Conservation (phyloP, 2,329 filamentous ascomycete species). For the Tympanopsis confertula region DNA sequence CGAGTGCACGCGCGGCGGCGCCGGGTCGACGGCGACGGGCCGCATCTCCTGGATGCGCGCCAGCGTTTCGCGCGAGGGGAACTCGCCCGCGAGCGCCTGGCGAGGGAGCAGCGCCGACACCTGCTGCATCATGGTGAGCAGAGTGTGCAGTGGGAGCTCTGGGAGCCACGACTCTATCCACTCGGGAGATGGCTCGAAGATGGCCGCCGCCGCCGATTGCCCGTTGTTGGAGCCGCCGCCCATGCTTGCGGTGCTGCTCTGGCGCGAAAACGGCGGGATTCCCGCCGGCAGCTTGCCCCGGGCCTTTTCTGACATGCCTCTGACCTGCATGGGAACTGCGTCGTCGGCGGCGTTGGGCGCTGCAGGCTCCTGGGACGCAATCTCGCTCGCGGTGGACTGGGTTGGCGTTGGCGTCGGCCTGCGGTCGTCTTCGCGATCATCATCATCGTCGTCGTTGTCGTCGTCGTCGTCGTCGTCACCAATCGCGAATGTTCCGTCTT, state of each 20-base stretch:
- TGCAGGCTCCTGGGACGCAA: conserved; percentile 55
- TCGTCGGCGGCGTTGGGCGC: conserved; percentile 60
- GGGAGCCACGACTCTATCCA: conserved; percentile 94
- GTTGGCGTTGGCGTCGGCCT: conserved; percentile 34
- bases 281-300: conserved; percentile 89
- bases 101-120: conserved; percentile 44
- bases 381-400: conserved; percentile 52
- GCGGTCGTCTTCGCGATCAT: conserved; percentile 23
- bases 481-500: conserved; percentile 75
- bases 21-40: conserved; percentile 63
- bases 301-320: conserved; percentile 94
- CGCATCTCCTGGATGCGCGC: conserved; percentile 46
- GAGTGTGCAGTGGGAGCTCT: conserved; percentile 77
- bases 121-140: conserved; percentile 65
- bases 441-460: conserved; percentile 39
- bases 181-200: conserved; percentile 66
- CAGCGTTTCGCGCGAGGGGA: conserved; percentile 32
- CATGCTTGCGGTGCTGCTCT: conserved; percentile 79
- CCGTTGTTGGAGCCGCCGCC: conserved; percentile 49
- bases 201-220: conserved; percentile 12
- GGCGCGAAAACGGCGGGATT: conserved; percentile 70
- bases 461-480: conserved; percentile 73
- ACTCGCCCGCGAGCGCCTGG: conserved; percentile 30
- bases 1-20: conserved; percentile 66
- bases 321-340: conserved; percentile 68